A percentile compares a stretch with the other conserved stretches of the same genome.
Evolutionary conservation across 345 rosid species (phyloP).

Genomic region (Psidium guajava): DNA sequence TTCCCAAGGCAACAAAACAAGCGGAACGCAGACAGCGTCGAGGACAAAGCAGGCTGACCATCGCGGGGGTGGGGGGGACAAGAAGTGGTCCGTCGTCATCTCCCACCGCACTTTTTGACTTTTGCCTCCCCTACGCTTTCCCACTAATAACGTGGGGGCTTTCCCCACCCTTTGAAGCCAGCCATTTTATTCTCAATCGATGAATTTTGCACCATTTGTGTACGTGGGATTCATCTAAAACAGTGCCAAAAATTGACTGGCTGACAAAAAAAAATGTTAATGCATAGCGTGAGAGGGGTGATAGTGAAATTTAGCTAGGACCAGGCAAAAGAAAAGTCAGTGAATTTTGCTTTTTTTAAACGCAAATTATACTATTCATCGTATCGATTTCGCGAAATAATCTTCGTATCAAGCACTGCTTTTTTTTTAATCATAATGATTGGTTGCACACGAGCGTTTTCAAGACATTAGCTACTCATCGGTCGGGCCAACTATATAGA

Average conservation of each 20-base stretch:
- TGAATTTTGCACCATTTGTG: neutral
- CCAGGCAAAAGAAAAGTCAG: neutral
- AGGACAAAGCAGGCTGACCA: neutral
- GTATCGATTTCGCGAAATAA: neutral
- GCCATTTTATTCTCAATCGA: neutral
- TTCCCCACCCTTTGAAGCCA: neutral
- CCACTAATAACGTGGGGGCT: neutral
- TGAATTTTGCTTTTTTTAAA: neutral
- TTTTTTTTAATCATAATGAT: neutral
- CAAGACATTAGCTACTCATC: neutral
- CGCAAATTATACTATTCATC: too few relatives aligned
- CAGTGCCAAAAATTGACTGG: neutral
- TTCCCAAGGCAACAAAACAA: neutral
- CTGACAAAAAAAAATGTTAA: neutral
- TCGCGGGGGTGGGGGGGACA: neutral
- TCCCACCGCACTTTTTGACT: constrained; percentile 40
- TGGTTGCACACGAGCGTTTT: neutral
- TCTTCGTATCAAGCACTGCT: neutral
- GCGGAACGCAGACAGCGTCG: neutral
- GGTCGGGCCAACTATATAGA: too few relatives aligned
- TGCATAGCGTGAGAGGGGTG: neutral
- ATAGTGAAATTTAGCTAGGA: neutral
- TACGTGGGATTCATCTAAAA: neutral
- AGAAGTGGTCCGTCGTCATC: neutral
- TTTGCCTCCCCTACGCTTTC: constrained; percentile 5